Evolutionary conservation across 2,329 filamentous ascomycete species (phyloP).

Genomic region (Drechslerella dactyloides): DNA sequence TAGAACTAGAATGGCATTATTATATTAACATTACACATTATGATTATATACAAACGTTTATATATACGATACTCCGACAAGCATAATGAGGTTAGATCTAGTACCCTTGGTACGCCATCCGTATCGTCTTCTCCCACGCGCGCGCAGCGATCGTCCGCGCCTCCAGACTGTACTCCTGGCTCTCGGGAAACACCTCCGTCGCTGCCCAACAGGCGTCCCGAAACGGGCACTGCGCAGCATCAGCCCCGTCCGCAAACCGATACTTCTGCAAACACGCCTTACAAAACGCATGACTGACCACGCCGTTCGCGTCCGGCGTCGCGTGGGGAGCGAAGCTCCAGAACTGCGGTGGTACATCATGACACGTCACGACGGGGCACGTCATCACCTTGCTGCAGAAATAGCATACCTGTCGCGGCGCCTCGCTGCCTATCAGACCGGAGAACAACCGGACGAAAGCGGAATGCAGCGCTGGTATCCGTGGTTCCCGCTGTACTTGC

Average conservation of each 20-base stretch:
- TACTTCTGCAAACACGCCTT: slow-evolving; percentile 21
- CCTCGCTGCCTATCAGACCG: slow-evolving; percentile 8
- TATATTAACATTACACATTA: too few relatives aligned
- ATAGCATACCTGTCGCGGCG: slow-evolving; percentile 33
- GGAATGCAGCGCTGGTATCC: neutral
- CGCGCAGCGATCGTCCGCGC: slow-evolving; percentile 15
- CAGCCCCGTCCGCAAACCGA: slow-evolving; percentile 3
- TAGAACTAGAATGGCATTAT: too few relatives aligned
- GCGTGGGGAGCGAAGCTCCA: slow-evolving; percentile 23
- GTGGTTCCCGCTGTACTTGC: neutral
- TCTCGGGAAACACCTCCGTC: slow-evolving; percentile 8
- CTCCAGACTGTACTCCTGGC: slow-evolving; percentile 16
- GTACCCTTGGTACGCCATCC: slow-evolving; percentile 19
- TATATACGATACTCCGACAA: too few relatives aligned
- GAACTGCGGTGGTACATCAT: slow-evolving; percentile 17
- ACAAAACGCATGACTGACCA: slow-evolving; percentile 34
- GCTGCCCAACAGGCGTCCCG: slow-evolving; percentile 14
- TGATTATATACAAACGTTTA: too few relatives aligned
- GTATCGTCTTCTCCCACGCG: slow-evolving; percentile 35
- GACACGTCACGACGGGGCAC: slow-evolving; percentile 23
- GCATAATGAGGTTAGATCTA: too few relatives aligned
- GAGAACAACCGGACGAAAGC: slow-evolving; percentile 30
- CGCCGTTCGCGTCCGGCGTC: slow-evolving; percentile 4
- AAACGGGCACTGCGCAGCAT: slow-evolving; percentile 29
- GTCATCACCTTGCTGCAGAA: slow-evolving; percentile 31